phyloP scores from a whole-genome alignment of 2,329 filamentous ascomycete species.

The Aspergillus tamarii region DNA sequence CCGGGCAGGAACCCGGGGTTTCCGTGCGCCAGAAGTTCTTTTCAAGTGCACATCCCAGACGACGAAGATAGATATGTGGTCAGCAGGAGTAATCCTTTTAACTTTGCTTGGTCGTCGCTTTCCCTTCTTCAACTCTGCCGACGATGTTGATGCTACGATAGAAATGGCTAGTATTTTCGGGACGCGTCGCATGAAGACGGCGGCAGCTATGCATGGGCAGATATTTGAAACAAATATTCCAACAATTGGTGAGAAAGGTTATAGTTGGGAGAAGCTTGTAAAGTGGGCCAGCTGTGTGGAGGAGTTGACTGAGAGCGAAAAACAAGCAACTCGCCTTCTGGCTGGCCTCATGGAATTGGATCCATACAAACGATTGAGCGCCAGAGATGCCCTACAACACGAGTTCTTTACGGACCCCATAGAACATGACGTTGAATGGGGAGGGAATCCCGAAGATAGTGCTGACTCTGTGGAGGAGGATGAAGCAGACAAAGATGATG shows the following conservation, averaged over 20 bases:
- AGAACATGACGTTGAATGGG: conserved; percentile 45
- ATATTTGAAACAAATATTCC: conserved; percentile 92
- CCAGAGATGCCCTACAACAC: conserved; percentile 48
- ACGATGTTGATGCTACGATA: conserved; percentile 96
- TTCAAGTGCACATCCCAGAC: conserved; percentile 97
- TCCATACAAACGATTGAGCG: conserved; percentile 45
- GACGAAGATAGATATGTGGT: conserved; percentile 95
- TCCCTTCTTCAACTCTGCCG: conserved; percentile 98
- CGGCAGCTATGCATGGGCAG: conserved; percentile 82
- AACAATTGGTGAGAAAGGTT: conserved; percentile 82
- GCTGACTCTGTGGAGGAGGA: conserved; percentile 38
- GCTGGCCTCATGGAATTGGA: conserved; percentile 49
- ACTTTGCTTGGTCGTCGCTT: conserved; percentile 91
- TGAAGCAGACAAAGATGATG: conserved; percentile 35
- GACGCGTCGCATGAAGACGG: conserved; percentile 77
- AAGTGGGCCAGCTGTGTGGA: conserved; percentile 88
- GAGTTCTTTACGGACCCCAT: conserved; percentile 49
- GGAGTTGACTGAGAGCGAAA: conserved; percentile 54
- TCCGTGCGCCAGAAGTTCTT: conserved; percentile 92
- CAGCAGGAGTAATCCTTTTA: conserved; percentile 92
- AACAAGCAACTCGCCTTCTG: conserved; percentile 49
- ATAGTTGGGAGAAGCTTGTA: conserved; percentile 89
- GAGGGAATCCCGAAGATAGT: conserved; percentile 41
- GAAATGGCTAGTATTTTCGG: conserved; percentile 97
- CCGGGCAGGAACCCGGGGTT: conserved; percentile 90